Evolutionary conservation across 1,139 yeast species (phyloP).

Genomic region (Magnusiomyces suaveolens): DNA sequence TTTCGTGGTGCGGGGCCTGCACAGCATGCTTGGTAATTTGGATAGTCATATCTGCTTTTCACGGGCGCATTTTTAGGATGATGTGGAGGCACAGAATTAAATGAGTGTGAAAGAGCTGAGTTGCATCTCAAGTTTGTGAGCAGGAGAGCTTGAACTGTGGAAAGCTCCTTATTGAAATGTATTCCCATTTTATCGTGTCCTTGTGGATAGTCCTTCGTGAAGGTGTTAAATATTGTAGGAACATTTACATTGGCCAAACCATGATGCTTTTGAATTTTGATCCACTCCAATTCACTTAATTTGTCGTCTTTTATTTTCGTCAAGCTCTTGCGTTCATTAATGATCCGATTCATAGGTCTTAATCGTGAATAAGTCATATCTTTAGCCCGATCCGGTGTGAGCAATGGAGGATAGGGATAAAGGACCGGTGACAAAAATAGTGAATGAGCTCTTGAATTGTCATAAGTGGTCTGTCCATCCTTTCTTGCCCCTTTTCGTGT

Average conservation of each 20-base stretch:
- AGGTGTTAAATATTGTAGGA: conserved; percentile 4
- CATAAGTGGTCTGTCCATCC: neutral
- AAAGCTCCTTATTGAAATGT: conserved; percentile 8
- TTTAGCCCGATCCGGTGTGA: neutral
- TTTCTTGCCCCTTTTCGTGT: neutral
- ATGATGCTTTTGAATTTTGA: neutral
- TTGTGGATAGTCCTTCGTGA: conserved; percentile 1
- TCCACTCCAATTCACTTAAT: neutral
- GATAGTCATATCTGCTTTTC: neutral
- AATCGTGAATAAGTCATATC: conserved; percentile 4
- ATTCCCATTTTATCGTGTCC: conserved; percentile 11
- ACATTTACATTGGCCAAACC: neutral
- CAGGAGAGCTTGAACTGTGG: conserved; percentile 7
- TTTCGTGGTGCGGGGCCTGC: neutral
- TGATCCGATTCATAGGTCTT: conserved; percentile 6
- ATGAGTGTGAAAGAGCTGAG: neutral
- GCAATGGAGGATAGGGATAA: neutral
- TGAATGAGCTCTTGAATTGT: neutral
- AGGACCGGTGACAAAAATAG: neutral
- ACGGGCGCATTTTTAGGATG: neutral
- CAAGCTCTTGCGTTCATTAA: neutral
- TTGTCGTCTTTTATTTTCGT: neutral
- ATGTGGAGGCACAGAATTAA: neutral
- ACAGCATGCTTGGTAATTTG: conserved; percentile 6
- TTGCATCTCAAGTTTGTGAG: conserved; percentile 8